These are phyloP conservation scores for Lasiodiplodia theobromae DNA, from an alignment of 2,329 filamentous ascomycete genomes.

Conservation along the genomic window DNA sequence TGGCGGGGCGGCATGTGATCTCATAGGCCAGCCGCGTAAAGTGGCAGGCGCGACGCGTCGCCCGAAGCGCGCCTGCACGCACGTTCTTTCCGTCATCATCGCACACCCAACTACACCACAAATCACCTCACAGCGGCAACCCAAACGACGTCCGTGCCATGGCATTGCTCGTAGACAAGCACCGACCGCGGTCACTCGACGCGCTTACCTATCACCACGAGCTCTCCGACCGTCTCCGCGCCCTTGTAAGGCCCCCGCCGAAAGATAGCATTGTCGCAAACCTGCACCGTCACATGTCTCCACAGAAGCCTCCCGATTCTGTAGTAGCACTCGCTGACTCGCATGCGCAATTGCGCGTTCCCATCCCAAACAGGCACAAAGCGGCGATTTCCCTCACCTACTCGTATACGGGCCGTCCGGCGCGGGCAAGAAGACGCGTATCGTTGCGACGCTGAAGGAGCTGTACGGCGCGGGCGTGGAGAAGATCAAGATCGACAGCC, in stretches of 20 bases:
- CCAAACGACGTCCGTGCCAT: slow-evolving; percentile 46
- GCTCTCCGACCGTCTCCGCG: slow-evolving; percentile 83
- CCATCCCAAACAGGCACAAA: slow-evolving; percentile 73
- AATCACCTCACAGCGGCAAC: neutral
- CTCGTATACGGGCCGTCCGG: slow-evolving; percentile 97
- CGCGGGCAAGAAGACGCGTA: slow-evolving; percentile 96
- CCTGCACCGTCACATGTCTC: neutral
- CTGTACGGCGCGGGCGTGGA: slow-evolving; percentile 97
- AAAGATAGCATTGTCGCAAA: neutral
- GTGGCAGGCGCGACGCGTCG: slow-evolving; percentile 25
- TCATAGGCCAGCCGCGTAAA: slow-evolving; percentile 10
- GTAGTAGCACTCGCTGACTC: slow-evolving; percentile 30
- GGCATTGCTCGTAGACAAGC: slow-evolving; percentile 71
- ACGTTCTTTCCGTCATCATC: slow-evolving; percentile 3
- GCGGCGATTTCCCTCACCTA: slow-evolving; percentile 95
- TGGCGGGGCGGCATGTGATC: slow-evolving; percentile 6
- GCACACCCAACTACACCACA: neutral
- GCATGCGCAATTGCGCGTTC: slow-evolving; percentile 30
- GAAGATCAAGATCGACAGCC: slow-evolving; percentile 99
- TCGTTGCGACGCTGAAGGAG: slow-evolving; percentile 93
- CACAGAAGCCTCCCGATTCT: neutral
- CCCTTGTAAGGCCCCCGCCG: slow-evolving; percentile 68
- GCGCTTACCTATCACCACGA: slow-evolving; percentile 85
- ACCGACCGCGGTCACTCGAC: slow-evolving; percentile 76
- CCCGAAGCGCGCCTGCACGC: slow-evolving; percentile 6